Base-by-base conservation (phyloP, 2,329 filamentous ascomycete species). In the Aurifilum marmelostoma region DNA sequence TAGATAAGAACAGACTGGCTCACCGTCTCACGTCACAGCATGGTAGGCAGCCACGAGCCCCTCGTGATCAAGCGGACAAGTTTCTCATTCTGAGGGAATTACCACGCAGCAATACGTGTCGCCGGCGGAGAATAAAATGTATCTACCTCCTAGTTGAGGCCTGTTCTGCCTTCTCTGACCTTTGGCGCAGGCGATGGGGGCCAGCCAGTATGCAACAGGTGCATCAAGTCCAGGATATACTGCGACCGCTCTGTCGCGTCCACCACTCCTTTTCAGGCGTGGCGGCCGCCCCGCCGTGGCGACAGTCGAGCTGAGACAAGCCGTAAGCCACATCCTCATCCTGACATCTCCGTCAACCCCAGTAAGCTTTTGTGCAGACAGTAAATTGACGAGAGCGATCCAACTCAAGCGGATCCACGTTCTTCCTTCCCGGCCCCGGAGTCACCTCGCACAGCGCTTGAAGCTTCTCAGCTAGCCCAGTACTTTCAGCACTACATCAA, bases 401-500 rank as follows among this genome's bases (percentile, higher is more conserved):
- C 34, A 4, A 34, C 58, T 32, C n/a, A 14, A 34, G 32, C 37
- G 16, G 58, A 18, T 32, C 18, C 58, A 24, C 18, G 32, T 1
- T 14, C 58, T 21, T 37, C 58, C 4, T 60, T 12, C 6, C 58
- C 58, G 58, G 8, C 18, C 58, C 58, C 32, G 12, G 58, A 14
- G 6, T n/a, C 34, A 16, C 58, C 34, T n/a, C 58, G 32, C 32
- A 60, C n/a, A 60, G 58, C 58, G 39, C 58, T 60, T 16, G 32
- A 60, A 24, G 7, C 11, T 9, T 18, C 32, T 37, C 29, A 32
- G 21, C 14, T 60, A 24, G 58, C 58, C 6, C 58, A 24, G 32
- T n/a, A n/a, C 32, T 60, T 59, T 18, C 56, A 59, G 29, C 56
- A 60, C 21, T 60, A 60, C 34, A 32, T 60, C 32, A 60, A 60